Conservation (phyloP, 2,329 filamentous ascomycete genomes). For the Diaporthe ilicicola region DNA sequence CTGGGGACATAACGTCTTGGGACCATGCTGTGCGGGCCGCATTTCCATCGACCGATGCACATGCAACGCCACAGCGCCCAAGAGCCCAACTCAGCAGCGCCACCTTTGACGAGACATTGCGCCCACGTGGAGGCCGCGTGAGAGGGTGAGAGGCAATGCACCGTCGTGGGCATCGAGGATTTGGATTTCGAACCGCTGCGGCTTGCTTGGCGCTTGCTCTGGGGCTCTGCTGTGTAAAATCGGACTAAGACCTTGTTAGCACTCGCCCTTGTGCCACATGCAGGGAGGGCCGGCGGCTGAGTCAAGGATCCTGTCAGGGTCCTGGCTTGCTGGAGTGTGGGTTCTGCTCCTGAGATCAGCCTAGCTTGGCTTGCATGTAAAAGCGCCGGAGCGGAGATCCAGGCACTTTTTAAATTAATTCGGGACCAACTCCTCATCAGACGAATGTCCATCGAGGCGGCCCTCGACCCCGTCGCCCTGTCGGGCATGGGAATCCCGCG, state of each 20-base stretch:
- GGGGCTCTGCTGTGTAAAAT: constrained; percentile 3
- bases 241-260: constrained; percentile 1
- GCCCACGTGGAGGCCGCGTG: constrained; percentile 21
- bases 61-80: background rate
- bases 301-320: constrained; percentile 15
- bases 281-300: background rate
- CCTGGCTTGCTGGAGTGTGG: background rate
- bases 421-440: constrained; percentile 16
- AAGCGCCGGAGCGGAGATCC: constrained; percentile 18
- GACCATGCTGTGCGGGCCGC: background rate
- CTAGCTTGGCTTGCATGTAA: constrained; percentile 17
- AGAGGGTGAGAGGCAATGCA: constrained; percentile 12
- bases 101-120: background rate
- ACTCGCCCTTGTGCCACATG: background rate
- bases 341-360: constrained; percentile 3
- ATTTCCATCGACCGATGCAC: background rate
- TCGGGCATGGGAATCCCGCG: constrained; percentile 14
- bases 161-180: background rate
- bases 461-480: background rate
- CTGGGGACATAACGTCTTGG: background rate
- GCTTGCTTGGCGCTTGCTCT: background rate
- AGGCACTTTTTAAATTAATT: constrained; percentile 20
- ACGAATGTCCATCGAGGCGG: background rate
- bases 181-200: background rate
- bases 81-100: background rate